Percentiles rank a stretch among this genome's conserved stretches.
phyloP scores from a whole-genome alignment of 2,329 filamentous ascomycete genomes.

The Pseudopyricularia cyperi region DNA sequence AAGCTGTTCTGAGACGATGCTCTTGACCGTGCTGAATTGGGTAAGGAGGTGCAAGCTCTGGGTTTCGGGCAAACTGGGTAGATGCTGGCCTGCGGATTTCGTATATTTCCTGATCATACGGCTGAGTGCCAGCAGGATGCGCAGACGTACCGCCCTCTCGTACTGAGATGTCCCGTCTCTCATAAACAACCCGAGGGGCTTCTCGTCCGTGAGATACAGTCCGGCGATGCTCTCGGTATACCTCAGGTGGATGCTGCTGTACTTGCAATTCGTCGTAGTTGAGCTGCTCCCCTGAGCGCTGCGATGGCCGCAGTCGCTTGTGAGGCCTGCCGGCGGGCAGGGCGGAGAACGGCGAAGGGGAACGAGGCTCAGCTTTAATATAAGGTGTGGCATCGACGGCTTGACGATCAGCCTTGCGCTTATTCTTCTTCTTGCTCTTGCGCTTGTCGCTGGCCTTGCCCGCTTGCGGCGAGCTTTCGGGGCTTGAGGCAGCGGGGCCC shows the following conservation, averaged over 20 bases:
- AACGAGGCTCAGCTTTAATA: slow-evolving; percentile 54
- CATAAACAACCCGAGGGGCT: slow-evolving; percentile 21
- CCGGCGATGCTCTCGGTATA: slow-evolving; percentile 20
- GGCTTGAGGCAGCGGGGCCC: slow-evolving; percentile 34
- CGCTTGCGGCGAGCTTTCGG: slow-evolving; percentile 46
- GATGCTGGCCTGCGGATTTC: slow-evolving; percentile 1
- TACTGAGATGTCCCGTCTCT: slow-evolving; percentile 13
- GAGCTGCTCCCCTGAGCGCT: slow-evolving; percentile 10
- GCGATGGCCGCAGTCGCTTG: slow-evolving; percentile 39
- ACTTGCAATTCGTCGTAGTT: slow-evolving; percentile 29
- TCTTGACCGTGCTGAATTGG: slow-evolving; percentile 24
- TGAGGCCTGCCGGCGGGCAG: slow-evolving; percentile 38
- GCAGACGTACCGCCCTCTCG: slow-evolving; percentile 8
- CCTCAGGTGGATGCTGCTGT: slow-evolving; percentile 22
- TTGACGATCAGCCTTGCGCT: slow-evolving; percentile 36
- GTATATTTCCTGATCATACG: neutral
- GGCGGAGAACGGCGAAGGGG: slow-evolving; percentile 43
- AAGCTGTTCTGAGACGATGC: slow-evolving; percentile 24
- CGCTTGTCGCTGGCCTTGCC: slow-evolving; percentile 34
- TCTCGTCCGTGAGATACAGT: slow-evolving; percentile 10
- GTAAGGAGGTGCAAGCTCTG: slow-evolving; percentile 22
- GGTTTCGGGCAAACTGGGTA: slow-evolving; percentile 21
- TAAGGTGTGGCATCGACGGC: slow-evolving; percentile 35
- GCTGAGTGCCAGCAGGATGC: neutral
- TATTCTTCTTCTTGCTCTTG: slow-evolving; percentile 36